These are phyloP conservation scores for Chaetothyriales sp. DNA, from an alignment of 2,329 filamentous ascomycete genomes.

Conservation along the genomic window DNA sequence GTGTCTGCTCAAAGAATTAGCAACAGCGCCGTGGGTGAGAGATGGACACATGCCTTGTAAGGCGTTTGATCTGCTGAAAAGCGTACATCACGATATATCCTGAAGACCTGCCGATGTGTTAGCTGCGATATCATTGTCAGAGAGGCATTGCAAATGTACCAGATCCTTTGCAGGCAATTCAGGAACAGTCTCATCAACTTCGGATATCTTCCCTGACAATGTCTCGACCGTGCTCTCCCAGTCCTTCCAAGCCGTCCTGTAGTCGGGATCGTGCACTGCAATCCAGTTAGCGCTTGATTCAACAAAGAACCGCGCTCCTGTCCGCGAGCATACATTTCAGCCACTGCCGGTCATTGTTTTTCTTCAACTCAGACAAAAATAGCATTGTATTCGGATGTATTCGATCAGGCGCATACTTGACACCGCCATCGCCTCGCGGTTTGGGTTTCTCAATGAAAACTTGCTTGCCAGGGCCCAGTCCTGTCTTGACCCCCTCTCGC, in stretches of 20 bases:
- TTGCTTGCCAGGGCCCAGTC: constrained; percentile 45
- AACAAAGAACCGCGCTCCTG: background rate
- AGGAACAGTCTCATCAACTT: constrained; percentile 67
- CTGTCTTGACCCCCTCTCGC: constrained; percentile 42
- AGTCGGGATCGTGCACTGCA: constrained; percentile 65
- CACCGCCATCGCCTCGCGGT: constrained; percentile 45
- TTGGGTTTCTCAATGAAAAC: constrained; percentile 51
- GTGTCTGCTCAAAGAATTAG: constrained; percentile 39
- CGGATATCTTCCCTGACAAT: constrained; percentile 55
- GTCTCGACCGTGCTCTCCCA: constrained; percentile 66
- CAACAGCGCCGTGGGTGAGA: constrained; percentile 3
- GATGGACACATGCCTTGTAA: constrained; percentile 54
- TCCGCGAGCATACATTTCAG: constrained; percentile 40
- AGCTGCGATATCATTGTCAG: constrained; percentile 6
- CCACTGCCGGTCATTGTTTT: constrained; percentile 51
- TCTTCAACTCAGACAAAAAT: constrained; percentile 45
- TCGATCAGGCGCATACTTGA: constrained; percentile 42
- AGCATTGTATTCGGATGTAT: constrained; percentile 52
- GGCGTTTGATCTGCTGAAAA: constrained; percentile 67
- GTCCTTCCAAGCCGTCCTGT: constrained; percentile 62
- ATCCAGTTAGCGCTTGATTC: background rate
- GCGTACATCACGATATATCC: constrained; percentile 74
- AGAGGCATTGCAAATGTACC: constrained; percentile 28
- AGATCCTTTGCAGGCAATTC: constrained; percentile 77
- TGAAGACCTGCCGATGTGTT: constrained; percentile 46